Conservation (phyloP, 495 filamentous ascomycete genomes). For the Aspergillus bertholletiae region DNA sequence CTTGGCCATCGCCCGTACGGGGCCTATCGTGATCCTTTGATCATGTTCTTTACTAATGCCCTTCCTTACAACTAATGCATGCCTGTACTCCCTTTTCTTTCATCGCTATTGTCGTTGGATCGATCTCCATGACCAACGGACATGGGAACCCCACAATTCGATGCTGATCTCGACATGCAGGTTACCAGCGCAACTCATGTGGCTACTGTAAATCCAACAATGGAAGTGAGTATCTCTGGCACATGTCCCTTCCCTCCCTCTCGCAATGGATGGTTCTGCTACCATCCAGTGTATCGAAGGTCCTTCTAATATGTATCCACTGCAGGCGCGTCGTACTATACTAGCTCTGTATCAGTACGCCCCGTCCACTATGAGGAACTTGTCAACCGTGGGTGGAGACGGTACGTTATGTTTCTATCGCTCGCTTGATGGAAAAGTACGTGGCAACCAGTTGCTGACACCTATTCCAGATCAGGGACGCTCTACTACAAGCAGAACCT, state of each 20-base stretch:
- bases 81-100: not conserved
- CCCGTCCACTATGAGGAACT: conserved; percentile 75
- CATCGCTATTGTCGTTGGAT: conserved; percentile 7
- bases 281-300: not conserved
- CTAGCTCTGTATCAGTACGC: conserved; percentile 62
- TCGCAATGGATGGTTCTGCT: not conserved
- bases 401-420: conserved; percentile 39
- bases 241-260: conserved; percentile 2
- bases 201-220: conserved; percentile 54
- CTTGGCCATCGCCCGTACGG: not conserved
- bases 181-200: conserved; percentile 50
- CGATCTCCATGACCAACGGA: conserved; percentile 11
- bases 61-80: not conserved
- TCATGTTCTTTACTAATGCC: not conserved
- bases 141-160: not conserved
- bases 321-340: conserved; percentile 82
- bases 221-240: conserved; percentile 44
- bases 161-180: conserved; percentile 21
- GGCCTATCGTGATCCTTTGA: not conserved
- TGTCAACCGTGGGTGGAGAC: conserved; percentile 85
- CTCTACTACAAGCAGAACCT: conserved; percentile 92
- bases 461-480: conserved; percentile 56
- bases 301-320: conserved; percentile 14
- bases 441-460: conserved; percentile 15
- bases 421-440: not conserved